These are phyloP conservation scores for Gossypium australe DNA, from an alignment of 345 rosid species.

Conservation along the genomic window DNA sequence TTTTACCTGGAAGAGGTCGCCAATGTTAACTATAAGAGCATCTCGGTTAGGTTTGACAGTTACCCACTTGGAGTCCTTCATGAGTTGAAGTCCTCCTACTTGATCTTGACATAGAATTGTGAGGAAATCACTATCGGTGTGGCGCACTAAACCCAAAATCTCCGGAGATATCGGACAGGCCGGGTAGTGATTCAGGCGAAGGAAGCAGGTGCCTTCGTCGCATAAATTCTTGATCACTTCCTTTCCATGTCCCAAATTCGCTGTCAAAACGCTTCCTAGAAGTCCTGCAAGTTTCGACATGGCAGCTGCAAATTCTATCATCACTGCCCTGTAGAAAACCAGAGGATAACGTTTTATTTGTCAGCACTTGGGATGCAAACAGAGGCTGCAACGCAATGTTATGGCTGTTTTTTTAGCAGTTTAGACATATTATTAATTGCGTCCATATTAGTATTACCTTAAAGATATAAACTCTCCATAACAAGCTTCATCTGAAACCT, in stretches of 20 bases:
- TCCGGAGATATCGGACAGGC: conserved; percentile 41
- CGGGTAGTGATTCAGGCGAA: conserved; percentile 53
- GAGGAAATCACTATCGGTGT: conserved; percentile 62
- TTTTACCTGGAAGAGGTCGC: conserved; percentile 62
- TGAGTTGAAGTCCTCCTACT: conserved; percentile 68
- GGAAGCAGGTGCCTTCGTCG: conserved; percentile 44
- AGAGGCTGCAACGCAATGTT: background rate
- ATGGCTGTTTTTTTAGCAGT: background rate
- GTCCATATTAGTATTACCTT: conserved; percentile 24
- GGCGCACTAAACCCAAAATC: conserved; percentile 49
- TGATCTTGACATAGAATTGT: conserved; percentile 64
- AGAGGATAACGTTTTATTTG: background rate
- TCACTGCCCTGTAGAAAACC: conserved; percentile 34
- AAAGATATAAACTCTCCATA: conserved; percentile 38
- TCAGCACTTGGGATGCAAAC: background rate
- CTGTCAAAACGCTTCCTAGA: conserved; percentile 39
- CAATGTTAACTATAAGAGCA: conserved; percentile 61
- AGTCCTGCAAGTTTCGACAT: conserved; percentile 48
- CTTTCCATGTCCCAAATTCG: conserved; percentile 30
- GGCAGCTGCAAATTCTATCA: conserved; percentile 42
- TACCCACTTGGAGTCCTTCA: conserved; percentile 64
- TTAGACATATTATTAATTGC: background rate
- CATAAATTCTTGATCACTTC: conserved; percentile 29
- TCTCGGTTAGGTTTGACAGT: conserved; percentile 56
- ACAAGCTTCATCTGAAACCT: conserved; percentile 38